These are phyloP conservation scores for Cymbidium sinense DNA, from an alignment of 106 monocot genomes.

Conservation along the genomic window DNA sequence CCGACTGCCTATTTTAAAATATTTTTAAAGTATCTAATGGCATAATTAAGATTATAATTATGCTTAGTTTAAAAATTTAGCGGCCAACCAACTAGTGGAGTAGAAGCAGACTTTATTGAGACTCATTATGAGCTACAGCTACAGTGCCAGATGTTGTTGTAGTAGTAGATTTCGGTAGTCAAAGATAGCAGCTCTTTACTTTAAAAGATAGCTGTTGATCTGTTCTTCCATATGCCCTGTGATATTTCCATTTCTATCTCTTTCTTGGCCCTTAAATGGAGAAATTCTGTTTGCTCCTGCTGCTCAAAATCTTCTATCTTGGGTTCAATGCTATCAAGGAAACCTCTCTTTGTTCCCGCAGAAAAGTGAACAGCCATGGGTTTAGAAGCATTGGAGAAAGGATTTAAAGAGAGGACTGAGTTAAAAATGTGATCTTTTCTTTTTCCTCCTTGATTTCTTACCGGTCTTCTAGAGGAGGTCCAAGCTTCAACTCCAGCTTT, in stretches of 20 bases:
- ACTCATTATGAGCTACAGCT: slow-evolving; percentile 21
- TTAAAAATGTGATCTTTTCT: background rate
- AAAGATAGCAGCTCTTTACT: slow-evolving; percentile 20
- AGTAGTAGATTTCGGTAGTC: slow-evolving; percentile 13
- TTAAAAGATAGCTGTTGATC: slow-evolving; percentile 19
- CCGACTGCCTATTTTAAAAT: too few species aligned
- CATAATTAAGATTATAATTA: too few species aligned
- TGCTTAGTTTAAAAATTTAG: too few species aligned
- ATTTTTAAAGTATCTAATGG: too few species aligned
- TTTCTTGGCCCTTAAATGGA: background rate
- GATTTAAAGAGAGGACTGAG: slow-evolving; percentile 14
- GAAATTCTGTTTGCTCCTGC: background rate
- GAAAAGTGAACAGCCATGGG: background rate
- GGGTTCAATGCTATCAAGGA: slow-evolving; percentile 18
- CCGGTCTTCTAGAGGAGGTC: slow-evolving; percentile 49
- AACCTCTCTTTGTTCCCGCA: slow-evolving; percentile 29
- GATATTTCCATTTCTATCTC: slow-evolving; percentile 8
- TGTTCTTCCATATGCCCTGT: slow-evolving; percentile 15
- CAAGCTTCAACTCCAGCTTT: slow-evolving; percentile 75
- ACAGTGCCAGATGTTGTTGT: slow-evolving; percentile 16
- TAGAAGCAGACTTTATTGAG: slow-evolving; percentile 14
- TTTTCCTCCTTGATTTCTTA: background rate
- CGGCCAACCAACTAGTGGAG: slow-evolving; percentile 88
- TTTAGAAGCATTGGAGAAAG: slow-evolving; percentile 19
- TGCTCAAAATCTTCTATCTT: slow-evolving; percentile 13